Evolutionary conservation across 345 rosid genomes (phyloP).

Genomic region (Citrus sinensis): DNA sequence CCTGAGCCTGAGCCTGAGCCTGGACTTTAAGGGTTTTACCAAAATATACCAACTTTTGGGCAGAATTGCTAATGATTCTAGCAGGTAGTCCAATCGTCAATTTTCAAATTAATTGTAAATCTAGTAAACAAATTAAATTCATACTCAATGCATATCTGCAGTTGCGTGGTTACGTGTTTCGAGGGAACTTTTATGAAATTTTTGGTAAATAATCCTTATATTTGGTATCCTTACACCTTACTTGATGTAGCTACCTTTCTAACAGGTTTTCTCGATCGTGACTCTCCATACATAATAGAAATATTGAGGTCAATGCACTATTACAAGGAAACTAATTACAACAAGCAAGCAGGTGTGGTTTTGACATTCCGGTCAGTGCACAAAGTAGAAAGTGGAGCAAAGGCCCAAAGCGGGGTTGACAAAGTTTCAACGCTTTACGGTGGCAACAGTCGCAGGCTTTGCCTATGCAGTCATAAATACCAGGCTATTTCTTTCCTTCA

Average conservation of each 20-base stretch:
- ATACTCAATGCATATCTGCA: neutral
- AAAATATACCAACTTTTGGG: neutral
- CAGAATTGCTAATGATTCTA: neutral
- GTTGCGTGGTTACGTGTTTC: slow-evolving; percentile 35
- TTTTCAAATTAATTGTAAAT: too few relatives aligned
- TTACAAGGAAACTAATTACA: too few relatives aligned
- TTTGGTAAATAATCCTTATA: slow-evolving; percentile 24
- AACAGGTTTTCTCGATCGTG: slow-evolving; percentile 3
- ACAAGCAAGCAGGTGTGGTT: too few relatives aligned
- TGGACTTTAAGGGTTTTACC: neutral
- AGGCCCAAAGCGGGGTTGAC: slow-evolving; percentile 13
- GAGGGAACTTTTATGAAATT: slow-evolving; percentile 21
- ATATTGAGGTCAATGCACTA: too few relatives aligned
- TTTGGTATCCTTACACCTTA: slow-evolving; percentile 32
- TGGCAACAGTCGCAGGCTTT: slow-evolving; percentile 13
- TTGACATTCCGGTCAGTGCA: too few relatives aligned
- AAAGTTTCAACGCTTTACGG: neutral
- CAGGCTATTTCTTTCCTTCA: slow-evolving; percentile 28
- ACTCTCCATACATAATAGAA: too few relatives aligned
- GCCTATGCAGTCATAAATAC: slow-evolving; percentile 20
- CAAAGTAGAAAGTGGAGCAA: neutral
- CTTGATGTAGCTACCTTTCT: slow-evolving; percentile 24
- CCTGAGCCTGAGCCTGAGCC: too few relatives aligned
- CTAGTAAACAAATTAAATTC: neutral
- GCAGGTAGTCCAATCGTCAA: slow-evolving; percentile 3